A percentile compares a stretch with the other conserved stretches of the same genome.
Evolutionary conservation across 2,329 filamentous ascomycete genomes (phyloP).

Genomic region (Aspergillus sp.): DNA sequence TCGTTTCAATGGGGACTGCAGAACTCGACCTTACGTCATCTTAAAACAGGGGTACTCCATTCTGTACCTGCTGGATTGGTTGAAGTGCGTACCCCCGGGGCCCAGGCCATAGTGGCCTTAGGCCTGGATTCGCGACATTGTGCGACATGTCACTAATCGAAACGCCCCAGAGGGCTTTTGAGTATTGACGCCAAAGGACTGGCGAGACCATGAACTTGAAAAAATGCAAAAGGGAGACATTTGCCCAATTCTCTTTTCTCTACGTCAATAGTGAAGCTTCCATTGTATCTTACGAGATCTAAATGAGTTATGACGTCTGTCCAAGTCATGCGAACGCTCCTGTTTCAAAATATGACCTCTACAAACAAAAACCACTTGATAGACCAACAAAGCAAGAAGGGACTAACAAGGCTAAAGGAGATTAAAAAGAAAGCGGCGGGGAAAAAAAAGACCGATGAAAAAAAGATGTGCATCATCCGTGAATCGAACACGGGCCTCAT

Average conservation of each 20-base stretch:
- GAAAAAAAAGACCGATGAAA: conserved; percentile 17
- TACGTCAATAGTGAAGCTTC: too few relatives aligned
- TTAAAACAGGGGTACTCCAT: neutral
- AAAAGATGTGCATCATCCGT: conserved; percentile 41
- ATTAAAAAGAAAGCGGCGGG: conserved; percentile 29
- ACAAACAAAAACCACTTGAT: neutral
- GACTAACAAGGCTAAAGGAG: neutral
- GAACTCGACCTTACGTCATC: conserved; percentile 8
- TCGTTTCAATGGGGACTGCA: neutral
- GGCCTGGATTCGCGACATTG: neutral
- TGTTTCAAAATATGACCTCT: too few relatives aligned
- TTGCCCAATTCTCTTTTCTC: too few relatives aligned
- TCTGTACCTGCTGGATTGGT: neutral
- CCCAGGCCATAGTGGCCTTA: neutral
- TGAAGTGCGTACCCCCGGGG: neutral
- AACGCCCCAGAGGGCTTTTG: neutral
- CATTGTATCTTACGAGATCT: too few relatives aligned
- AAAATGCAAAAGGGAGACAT: too few relatives aligned
- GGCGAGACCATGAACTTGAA: neutral
- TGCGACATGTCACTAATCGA: neutral
- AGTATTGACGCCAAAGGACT: neutral
- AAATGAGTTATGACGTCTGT: too few relatives aligned
- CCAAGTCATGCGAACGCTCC: too few relatives aligned
- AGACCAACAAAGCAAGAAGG: neutral
- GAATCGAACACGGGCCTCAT: conserved; percentile 52